Conservation (phyloP, 441 rosid genomes). For the Cnidoscolus chayamansa region DNA sequence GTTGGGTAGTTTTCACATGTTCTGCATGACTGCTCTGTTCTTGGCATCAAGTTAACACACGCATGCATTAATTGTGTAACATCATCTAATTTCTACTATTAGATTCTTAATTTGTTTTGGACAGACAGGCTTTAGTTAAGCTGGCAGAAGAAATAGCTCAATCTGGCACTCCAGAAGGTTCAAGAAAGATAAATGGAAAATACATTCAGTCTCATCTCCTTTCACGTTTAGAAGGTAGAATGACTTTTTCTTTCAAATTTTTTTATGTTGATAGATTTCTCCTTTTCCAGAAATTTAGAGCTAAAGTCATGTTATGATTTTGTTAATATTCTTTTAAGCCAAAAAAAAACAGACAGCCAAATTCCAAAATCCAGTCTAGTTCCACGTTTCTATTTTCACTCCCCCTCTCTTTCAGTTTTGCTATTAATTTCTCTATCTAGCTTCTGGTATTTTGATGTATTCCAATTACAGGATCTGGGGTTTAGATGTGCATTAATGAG, state of each 20-base stretch:
- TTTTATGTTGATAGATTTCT: slow-evolving; percentile 5
- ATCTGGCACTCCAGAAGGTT: slow-evolving; percentile 54
- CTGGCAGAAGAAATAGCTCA: slow-evolving; percentile 73
- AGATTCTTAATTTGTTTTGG: slow-evolving; percentile 13
- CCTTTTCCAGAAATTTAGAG: not conserved
- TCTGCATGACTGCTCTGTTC: not conserved
- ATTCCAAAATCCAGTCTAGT: not conserved
- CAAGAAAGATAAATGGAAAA: slow-evolving; percentile 82
- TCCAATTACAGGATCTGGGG: not conserved
- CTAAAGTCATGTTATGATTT: not conserved
- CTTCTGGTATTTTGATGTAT: not conserved
- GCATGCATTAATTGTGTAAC: not conserved
- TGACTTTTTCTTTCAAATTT: slow-evolving; percentile 7
- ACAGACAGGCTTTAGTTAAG: slow-evolving; percentile 50
- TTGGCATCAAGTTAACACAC: not conserved
- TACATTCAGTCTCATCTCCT: slow-evolving; percentile 78
- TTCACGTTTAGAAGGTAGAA: slow-evolving; percentile 63
- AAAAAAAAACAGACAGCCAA: not conserved
- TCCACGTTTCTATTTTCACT: not conserved
- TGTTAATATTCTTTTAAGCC: not conserved
- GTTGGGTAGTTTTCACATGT: slow-evolving; percentile 1
- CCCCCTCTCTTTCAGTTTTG: not conserved
- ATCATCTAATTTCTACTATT: not conserved
- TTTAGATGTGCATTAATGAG: not conserved
- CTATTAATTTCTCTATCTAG: not conserved